These are phyloP conservation scores for Arachis hypogaea DNA, from an alignment of 306 rosid genomes.

Conservation along the genomic window DNA sequence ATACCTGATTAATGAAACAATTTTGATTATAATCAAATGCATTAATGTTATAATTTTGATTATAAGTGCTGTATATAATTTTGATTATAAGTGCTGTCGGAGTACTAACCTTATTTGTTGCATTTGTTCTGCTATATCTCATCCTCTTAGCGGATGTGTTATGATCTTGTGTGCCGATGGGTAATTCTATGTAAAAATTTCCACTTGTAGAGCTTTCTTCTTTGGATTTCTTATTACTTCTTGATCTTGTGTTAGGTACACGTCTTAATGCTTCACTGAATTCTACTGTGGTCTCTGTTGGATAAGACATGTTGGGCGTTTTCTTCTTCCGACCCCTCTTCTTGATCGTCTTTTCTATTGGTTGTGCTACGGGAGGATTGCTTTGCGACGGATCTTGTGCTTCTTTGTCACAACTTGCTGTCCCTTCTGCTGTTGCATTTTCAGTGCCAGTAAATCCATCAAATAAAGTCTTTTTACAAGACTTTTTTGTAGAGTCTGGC, in stretches of 20 bases:
- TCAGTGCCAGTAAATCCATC: conserved; percentile 36
- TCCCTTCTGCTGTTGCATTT: conserved; percentile 20
- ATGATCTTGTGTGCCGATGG: conserved; percentile 32
- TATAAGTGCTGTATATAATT: conserved; percentile 31
- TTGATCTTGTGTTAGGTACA: conserved; percentile 43
- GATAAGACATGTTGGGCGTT: not conserved
- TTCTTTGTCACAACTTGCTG: too few relatives aligned
- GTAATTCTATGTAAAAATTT: conserved; percentile 32
- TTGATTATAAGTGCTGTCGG: conserved; percentile 35
- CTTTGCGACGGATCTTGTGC: too few relatives aligned
- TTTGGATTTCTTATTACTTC: conserved; percentile 39
- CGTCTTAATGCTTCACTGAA: conserved; percentile 25
- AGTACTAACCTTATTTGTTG: conserved; percentile 39
- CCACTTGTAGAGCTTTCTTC: conserved; percentile 42
- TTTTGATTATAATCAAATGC: conserved; percentile 36
- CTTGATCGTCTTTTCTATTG: too few relatives aligned
- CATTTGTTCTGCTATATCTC: conserved; percentile 53
- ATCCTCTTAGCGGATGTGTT: conserved; percentile 37
- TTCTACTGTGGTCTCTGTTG: conserved; percentile 35
- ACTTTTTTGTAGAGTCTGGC: conserved; percentile 37
- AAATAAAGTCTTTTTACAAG: conserved; percentile 65
- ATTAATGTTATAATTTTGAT: conserved; percentile 38
- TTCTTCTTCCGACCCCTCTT: too few relatives aligned
- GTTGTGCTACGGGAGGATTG: too few relatives aligned
- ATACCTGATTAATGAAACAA: conserved; percentile 36